These are phyloP conservation scores for Prunus mongolica DNA, from an alignment of 306 rosid genomes.

Conservation along the genomic window DNA sequence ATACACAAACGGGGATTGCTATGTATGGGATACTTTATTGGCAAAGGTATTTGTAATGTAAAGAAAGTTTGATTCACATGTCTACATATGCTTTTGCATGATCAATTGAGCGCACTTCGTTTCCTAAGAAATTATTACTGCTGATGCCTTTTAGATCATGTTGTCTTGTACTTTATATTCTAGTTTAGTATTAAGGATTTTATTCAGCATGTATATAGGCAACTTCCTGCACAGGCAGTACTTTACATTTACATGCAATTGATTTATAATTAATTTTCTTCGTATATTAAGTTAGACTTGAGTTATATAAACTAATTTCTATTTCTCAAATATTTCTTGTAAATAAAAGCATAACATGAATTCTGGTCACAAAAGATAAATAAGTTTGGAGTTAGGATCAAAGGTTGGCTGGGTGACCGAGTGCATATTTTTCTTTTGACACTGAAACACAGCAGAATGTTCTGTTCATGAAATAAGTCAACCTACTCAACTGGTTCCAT, in stretches of 20 bases:
- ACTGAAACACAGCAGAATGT: background rate
- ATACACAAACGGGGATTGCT: constrained; percentile 75
- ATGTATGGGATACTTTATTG: constrained; percentile 90
- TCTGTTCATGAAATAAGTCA: background rate
- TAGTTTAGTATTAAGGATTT: background rate
- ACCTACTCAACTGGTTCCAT: background rate
- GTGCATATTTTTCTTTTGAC: background rate
- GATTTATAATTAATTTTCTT: background rate
- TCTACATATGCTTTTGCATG: background rate
- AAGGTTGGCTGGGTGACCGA: background rate
- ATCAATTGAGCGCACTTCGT: background rate
- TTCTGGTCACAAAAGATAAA: background rate
- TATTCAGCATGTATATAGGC: background rate
- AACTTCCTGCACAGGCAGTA: background rate
- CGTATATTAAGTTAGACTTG: background rate
- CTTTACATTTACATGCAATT: background rate
- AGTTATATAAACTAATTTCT: background rate
- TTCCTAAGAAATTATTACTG: background rate
- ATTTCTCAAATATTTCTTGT: background rate
- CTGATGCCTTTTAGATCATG: background rate
- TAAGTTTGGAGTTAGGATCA: background rate
- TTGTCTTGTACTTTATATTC: background rate
- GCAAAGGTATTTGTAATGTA: constrained; percentile 57
- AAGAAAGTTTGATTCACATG: background rate
- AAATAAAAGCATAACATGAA: background rate